These are phyloP conservation scores for Penicillium fimorum DNA, from an alignment of 495 filamentous ascomycete genomes.

Conservation along the genomic window DNA sequence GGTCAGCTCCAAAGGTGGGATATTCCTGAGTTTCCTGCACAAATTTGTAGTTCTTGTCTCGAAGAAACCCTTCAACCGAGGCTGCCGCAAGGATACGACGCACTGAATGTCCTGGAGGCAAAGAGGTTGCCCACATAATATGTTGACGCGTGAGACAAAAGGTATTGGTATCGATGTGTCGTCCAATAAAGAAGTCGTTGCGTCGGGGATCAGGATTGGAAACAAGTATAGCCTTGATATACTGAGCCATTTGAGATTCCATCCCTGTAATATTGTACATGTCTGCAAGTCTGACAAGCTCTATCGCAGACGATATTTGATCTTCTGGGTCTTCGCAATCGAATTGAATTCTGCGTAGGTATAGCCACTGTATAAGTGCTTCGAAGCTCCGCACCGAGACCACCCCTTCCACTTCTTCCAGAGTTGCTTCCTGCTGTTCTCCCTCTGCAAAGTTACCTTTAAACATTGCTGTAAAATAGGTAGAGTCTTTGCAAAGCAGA, in stretches of 20 bases:
- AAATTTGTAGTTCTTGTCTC: conserved; percentile 18
- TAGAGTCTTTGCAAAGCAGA: too few relatives aligned
- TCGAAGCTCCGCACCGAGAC: conserved; percentile 24
- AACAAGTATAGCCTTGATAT: conserved; percentile 21
- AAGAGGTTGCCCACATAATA: conserved; percentile 19
- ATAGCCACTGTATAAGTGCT: conserved; percentile 32
- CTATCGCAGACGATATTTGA: conserved; percentile 23
- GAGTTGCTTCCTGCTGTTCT: background rate
- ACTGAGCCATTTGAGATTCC: conserved; percentile 21
- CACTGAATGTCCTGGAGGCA: conserved; percentile 24
- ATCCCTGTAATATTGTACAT: conserved; percentile 22
- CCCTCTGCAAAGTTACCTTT: too few relatives aligned
- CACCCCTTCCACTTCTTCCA: conserved; percentile 26
- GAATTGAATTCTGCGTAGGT: conserved; percentile 21
- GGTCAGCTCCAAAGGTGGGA: conserved; percentile 24
- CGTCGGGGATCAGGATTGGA: conserved; percentile 2
- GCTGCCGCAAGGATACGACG: conserved; percentile 25
- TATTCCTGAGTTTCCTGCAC: conserved; percentile 12
- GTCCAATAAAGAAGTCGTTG: too few relatives aligned
- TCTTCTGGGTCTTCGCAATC: conserved; percentile 13
- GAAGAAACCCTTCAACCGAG: conserved; percentile 21
- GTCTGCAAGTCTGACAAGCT: conserved; percentile 31
- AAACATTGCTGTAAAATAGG: too few relatives aligned
- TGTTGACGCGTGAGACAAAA: conserved; percentile 22
- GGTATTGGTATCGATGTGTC: conserved; percentile 8